Conservation (phyloP, 768 basidiomycete species). For the Sarcomyxa edulis region DNA sequence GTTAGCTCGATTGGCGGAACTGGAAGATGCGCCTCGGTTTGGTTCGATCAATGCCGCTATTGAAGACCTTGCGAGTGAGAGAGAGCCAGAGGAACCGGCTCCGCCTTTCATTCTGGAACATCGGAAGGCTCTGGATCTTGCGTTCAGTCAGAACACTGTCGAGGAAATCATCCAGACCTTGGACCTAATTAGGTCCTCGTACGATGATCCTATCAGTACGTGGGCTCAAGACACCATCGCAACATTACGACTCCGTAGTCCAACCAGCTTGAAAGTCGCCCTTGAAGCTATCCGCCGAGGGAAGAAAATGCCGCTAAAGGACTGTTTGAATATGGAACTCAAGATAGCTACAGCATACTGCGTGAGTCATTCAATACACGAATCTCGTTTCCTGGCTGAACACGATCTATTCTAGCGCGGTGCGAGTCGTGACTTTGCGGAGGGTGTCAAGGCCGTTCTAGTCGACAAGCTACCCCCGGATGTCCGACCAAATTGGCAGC, state of each 20-base stretch:
- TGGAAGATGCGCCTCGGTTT: slow-evolving; percentile 37
- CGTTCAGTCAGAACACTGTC: slow-evolving; percentile 69
- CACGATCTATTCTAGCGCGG: slow-evolving; percentile 45
- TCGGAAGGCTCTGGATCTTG: slow-evolving; percentile 74
- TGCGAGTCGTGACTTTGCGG: slow-evolving; percentile 77
- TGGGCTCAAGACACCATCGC: slow-evolving; percentile 77
- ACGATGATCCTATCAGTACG: slow-evolving; percentile 40
- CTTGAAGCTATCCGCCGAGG: slow-evolving; percentile 73
- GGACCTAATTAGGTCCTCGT: slow-evolving; percentile 29
- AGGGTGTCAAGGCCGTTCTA: slow-evolving; percentile 71
- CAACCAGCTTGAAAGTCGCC: slow-evolving; percentile 91
- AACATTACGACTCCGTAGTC: slow-evolving; percentile 67
- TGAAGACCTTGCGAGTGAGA: slow-evolving; percentile 70
- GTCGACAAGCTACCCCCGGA: slow-evolving; percentile 31
- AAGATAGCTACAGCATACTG: slow-evolving; percentile 86
- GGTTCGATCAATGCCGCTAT: slow-evolving; percentile 49
- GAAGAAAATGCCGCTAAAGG: slow-evolving; percentile 51
- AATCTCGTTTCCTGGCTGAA: slow-evolving; percentile 10
- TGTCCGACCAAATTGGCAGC: slow-evolving; percentile 65
- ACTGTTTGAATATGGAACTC: slow-evolving; percentile 80
- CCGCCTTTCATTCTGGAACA: slow-evolving; percentile 52
- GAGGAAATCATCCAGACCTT: slow-evolving; percentile 65
- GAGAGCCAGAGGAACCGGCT: slow-evolving; percentile 48
- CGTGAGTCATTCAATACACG: slow-evolving; percentile 55
- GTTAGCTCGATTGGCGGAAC: slow-evolving; percentile 56